Evolutionary conservation across 2,329 filamentous ascomycete genomes (phyloP).

Genomic region (Amesomyces nigricolor): DNA sequence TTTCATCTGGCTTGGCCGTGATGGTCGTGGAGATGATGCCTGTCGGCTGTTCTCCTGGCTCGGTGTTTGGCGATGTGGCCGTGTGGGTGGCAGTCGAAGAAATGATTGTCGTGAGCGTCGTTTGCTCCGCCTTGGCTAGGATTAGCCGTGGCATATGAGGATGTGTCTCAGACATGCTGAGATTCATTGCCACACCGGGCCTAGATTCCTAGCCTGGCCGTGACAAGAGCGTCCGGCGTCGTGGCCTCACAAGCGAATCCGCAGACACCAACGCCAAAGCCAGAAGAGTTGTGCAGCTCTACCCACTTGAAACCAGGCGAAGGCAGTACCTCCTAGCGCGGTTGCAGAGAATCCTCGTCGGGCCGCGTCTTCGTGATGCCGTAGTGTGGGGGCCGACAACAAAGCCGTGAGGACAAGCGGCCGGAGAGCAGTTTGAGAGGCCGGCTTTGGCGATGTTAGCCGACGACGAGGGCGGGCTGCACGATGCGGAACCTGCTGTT

Average conservation of each 20-base stretch:
- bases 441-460: constrained; percentile 33
- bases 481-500: constrained; percentile 29
- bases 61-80: background rate
- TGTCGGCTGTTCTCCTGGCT: background rate
- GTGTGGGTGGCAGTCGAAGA: constrained; percentile 1
- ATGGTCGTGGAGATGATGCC: constrained; percentile 1
- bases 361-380: constrained; percentile 27
- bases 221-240: constrained; percentile 21
- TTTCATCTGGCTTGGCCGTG: background rate
- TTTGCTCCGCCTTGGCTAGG: constrained; percentile 16
- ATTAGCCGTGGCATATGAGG: constrained; percentile 32
- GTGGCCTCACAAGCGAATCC: constrained; percentile 28
- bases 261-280: constrained; percentile 37
- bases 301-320: constrained; percentile 32
- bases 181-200: constrained; percentile 35
- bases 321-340: constrained; percentile 29
- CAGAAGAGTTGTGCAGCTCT: constrained; percentile 37
- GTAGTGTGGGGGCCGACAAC: constrained; percentile 30
- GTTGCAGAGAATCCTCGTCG: constrained; percentile 30
- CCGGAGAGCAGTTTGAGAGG: constrained; percentile 38
- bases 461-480: constrained; percentile 35
- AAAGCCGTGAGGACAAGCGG: constrained; percentile 37
- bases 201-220: constrained; percentile 35
- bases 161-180: constrained; percentile 33
- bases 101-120: background rate